Evolutionary conservation across 768 basidiomycete species (phyloP).

Genomic region (Leccinellum albellum): DNA sequence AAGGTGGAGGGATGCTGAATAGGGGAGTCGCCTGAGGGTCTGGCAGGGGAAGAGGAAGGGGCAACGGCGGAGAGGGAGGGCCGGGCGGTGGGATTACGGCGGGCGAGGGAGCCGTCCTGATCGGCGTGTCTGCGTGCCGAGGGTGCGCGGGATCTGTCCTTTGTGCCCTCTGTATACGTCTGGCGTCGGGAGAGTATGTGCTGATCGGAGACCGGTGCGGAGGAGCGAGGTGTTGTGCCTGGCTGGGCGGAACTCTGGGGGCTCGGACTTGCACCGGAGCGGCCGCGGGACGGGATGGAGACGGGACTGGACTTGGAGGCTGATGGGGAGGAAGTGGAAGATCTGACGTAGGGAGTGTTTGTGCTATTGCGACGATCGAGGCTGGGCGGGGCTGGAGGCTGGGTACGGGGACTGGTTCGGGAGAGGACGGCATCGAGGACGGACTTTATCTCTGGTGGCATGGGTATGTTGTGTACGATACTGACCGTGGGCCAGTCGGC

Average conservation of each 20-base stretch:
- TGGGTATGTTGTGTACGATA: constrained; percentile 67
- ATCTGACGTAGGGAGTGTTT: constrained; percentile 24
- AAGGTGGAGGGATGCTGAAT: constrained; percentile 13
- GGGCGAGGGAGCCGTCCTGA: constrained; percentile 44
- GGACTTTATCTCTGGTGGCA: constrained; percentile 69
- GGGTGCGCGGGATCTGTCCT: constrained; percentile 57
- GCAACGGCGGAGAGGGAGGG: constrained; percentile 42
- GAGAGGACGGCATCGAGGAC: constrained; percentile 54
- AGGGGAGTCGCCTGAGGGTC: constrained; percentile 19
- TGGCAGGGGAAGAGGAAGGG: constrained; percentile 27
- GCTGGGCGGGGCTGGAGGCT: constrained; percentile 32
- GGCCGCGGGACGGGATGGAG: constrained; percentile 42
- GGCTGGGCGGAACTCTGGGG: constrained; percentile 22
- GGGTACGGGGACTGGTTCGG: constrained; percentile 35
- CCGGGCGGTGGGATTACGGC: constrained; percentile 46
- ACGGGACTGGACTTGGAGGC: constrained; percentile 38
- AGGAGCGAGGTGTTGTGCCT: constrained; percentile 31
- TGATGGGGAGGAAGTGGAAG: constrained; percentile 22
- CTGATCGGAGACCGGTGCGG: constrained; percentile 41
- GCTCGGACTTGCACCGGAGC: constrained; percentile 51
- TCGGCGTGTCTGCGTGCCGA: constrained; percentile 60
- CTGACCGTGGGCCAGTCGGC: constrained; percentile 82
- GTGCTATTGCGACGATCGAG: constrained; percentile 47
- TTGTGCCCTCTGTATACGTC: constrained; percentile 46
- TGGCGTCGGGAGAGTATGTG: constrained; percentile 45